phyloP scores from a whole-genome alignment of 2,329 filamentous ascomycete genomes.

The Colletotrichum cuscutae region DNA sequence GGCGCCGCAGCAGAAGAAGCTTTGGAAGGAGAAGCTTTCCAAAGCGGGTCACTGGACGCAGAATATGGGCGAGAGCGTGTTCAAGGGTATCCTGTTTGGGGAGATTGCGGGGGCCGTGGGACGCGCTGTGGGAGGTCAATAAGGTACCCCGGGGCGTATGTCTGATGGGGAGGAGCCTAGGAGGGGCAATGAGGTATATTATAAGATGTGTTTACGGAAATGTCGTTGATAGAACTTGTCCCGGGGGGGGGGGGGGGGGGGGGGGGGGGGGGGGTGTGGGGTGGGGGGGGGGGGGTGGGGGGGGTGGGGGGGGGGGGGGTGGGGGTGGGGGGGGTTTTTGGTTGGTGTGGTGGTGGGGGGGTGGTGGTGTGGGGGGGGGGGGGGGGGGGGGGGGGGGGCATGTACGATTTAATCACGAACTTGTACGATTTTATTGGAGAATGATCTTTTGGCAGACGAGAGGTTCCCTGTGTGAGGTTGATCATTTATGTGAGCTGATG shows the following conservation, averaged over 20 bases:
- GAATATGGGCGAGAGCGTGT: conserved; percentile 79
- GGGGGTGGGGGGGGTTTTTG: no score
- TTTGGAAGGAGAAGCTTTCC: conserved; percentile 76
- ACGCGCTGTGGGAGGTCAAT: conserved; percentile 49
- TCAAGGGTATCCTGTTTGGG: conserved; percentile 82
- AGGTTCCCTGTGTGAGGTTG: no score
- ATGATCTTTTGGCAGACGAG: background rate
- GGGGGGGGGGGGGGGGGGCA: no score
- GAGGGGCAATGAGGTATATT: background rate
- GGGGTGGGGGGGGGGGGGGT: no score
- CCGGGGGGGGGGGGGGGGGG: background rate
- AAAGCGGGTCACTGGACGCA: conserved; percentile 83
- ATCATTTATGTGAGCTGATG: no score
- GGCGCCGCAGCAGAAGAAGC: conserved; percentile 66
- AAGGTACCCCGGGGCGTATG: background rate
- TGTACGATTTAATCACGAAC: conserved; percentile 27
- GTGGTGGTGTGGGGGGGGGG: no score
- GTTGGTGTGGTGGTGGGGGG: no score
- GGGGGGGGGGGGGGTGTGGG: background rate
- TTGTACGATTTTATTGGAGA: conserved; percentile 13
- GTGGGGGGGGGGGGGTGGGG: no score
- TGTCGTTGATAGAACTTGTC: conserved; percentile 9
- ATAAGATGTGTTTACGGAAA: conserved; percentile 13
- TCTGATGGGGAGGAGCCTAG: background rate
- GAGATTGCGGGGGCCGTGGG: conserved; percentile 74